Evolutionary conservation across 2,329 filamentous ascomycete genomes (phyloP).

Genomic region (Ambrosiella beaveri): DNA sequence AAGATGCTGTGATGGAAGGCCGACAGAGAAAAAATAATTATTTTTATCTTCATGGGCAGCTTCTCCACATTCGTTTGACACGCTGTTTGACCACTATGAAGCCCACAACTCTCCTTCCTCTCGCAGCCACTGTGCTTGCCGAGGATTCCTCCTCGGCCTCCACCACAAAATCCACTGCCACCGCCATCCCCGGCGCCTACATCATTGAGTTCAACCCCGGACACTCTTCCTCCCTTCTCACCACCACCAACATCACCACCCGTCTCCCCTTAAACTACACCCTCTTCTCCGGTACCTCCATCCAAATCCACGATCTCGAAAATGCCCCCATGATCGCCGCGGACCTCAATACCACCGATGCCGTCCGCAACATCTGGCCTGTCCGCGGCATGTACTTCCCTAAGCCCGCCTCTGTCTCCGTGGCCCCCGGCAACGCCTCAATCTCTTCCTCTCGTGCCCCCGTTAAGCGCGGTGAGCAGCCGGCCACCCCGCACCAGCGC

Average conservation of each 20-base stretch:
- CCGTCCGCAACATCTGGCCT: constrained; percentile 19
- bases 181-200: constrained; percentile 15
- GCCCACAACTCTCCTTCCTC: background rate
- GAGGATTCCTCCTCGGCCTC: background rate
- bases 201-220: constrained; percentile 17
- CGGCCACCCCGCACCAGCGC: constrained; percentile 15
- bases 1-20: too few relatives aligned
- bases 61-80: too few relatives aligned
- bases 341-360: background rate
- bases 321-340: constrained; percentile 17
- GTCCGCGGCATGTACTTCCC: constrained; percentile 16
- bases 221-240: constrained; percentile 14
- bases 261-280: constrained; percentile 16
- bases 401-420: constrained; percentile 1
- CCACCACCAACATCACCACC: constrained; percentile 13
- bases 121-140: background rate
- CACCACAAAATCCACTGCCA: too few relatives aligned
- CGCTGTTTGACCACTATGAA: background rate
- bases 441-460: background rate
- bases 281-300: constrained; percentile 18
- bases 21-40: too few relatives aligned
- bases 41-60: too few relatives aligned
- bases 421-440: background rate
- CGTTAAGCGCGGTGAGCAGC: constrained; percentile 15
- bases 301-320: constrained; percentile 16